Base-by-base conservation (phyloP, 805 yeast species). In the Wickerhamomyces alni region DNA sequence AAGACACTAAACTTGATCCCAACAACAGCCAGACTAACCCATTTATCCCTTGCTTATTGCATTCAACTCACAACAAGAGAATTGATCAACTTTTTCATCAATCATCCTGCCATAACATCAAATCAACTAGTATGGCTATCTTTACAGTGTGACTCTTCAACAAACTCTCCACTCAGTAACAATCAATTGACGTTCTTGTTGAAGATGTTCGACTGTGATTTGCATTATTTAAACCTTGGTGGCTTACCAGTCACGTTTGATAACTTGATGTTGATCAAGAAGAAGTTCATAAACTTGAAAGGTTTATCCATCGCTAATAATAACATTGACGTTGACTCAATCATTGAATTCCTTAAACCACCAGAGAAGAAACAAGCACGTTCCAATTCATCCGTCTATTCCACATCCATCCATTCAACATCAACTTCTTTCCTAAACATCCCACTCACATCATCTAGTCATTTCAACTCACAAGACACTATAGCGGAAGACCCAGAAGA, bases 11-110 rank as follows among this genome's bases (percentile, higher is more conserved):
- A 70, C 17, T 52, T 53, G 40, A 58, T 87, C 17, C 83, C 87
- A 2, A 64, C 61, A 13, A 54, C 77, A 13, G 77, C 82, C 16
- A 66, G 71, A 48, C 63, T 88, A 30, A 80, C 95, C 0, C 96
- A 86, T 61, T 62, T 88, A 37, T 83, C 94, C 2, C 54, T 82
- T 24, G 72, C 81, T 3, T 69, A 74, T 47, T 79, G 86, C 54
- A 75, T 82, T 33, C 75, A 80, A 49, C 66, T 87, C 36, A 76
- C 87, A 17, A 81, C 91, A 4, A 73, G 81, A 47, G 89, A 82
- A 29, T 62, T 87, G 39, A 71, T 84, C 46, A 76, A 75, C 47
- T 82, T 87, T 48, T 67, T 87, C 44, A 70, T 80, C 3, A 72
- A 74, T 45, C 94, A 87, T 62, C 88, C 93, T 0, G 71, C 91